Conservation (phyloP, 1,284 basidiomycete genomes). For the Volvariella volvacea region DNA sequence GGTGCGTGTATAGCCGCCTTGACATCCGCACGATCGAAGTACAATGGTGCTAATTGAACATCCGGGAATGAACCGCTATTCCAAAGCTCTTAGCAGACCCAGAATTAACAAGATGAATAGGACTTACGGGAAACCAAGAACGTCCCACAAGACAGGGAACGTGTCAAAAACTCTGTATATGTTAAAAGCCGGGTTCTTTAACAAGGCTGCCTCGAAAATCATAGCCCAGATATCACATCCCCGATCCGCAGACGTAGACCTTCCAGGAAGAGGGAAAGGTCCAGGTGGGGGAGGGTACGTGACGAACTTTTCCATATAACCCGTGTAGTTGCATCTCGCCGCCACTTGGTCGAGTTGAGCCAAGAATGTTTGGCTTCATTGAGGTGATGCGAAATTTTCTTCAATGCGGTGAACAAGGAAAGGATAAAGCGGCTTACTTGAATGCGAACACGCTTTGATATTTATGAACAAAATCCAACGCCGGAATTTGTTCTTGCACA, state of each 20-base stretch:
- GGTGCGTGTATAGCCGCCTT: conserved; percentile 73
- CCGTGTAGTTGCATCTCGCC: conserved; percentile 52
- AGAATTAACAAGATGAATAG: neutral
- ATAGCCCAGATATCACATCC: conserved; percentile 64
- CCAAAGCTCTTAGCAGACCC: neutral
- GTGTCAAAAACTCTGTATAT: conserved; percentile 72
- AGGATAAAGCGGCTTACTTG: conserved; percentile 42
- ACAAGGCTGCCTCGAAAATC: conserved; percentile 53
- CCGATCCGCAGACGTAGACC: conserved; percentile 30
- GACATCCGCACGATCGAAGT: conserved; percentile 67
- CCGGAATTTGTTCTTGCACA: conserved; percentile 60
- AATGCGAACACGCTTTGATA: conserved; percentile 62
- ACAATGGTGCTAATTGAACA: conserved; percentile 41
- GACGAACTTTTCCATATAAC: conserved; percentile 55
- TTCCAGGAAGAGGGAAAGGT: conserved; percentile 52
- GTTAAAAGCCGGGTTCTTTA: conserved; percentile 70
- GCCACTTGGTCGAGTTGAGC: conserved; percentile 47
- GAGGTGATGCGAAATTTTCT: too few relatives aligned
- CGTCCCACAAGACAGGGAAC: conserved; percentile 57
- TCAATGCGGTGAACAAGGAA: neutral
- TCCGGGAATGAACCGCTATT: conserved; percentile 58
- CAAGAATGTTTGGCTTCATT: conserved; percentile 54
- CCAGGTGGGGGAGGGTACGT: conserved; percentile 65
- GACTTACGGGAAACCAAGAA: conserved; percentile 67
- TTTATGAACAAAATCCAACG: conserved; percentile 65